These are phyloP conservation scores for Onygena corvina DNA, from an alignment of 2,329 filamentous ascomycete species.

Conservation along the genomic window DNA sequence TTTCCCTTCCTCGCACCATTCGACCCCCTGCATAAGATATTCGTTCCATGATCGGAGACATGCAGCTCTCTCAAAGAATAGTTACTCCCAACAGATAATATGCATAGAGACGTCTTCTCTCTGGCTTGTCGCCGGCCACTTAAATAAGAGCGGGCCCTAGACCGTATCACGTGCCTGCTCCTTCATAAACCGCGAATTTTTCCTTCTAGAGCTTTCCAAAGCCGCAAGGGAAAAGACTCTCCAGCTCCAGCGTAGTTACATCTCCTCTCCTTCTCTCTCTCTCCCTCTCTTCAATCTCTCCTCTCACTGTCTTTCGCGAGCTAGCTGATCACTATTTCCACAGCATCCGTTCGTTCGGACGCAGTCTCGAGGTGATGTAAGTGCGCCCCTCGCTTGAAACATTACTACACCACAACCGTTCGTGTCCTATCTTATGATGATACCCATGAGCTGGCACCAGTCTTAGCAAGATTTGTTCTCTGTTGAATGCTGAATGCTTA, in stretches of 20 bases:
- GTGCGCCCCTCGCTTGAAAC: neutral
- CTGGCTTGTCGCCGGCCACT: too few relatives aligned
- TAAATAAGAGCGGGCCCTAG: too few relatives aligned
- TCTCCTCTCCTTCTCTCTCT: slow-evolving; percentile 10
- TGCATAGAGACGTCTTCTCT: too few relatives aligned
- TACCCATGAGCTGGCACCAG: slow-evolving; percentile 53
- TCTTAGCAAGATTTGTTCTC: slow-evolving; percentile 52
- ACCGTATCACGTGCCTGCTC: too few relatives aligned
- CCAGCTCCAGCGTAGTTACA: neutral
- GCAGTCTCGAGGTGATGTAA: slow-evolving; percentile 6
- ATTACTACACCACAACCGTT: slow-evolving; percentile 13
- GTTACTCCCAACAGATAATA: too few relatives aligned
- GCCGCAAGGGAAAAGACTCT: neutral
- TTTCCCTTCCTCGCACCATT: too few relatives aligned
- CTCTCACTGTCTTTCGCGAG: neutral
- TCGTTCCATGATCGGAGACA: too few relatives aligned
- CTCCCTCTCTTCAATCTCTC: too few relatives aligned
- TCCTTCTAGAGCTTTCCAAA: slow-evolving; percentile 18
- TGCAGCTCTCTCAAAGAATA: too few relatives aligned
- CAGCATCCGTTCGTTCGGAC: neutral
- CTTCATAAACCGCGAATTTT: too few relatives aligned
- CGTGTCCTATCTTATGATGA: slow-evolving; percentile 39
- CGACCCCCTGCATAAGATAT: too few relatives aligned
- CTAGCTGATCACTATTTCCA: neutral
- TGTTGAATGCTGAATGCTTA: slow-evolving; percentile 29